Evolutionary conservation across 306 rosid species (phyloP).

Genomic region (Quercus robur): DNA sequence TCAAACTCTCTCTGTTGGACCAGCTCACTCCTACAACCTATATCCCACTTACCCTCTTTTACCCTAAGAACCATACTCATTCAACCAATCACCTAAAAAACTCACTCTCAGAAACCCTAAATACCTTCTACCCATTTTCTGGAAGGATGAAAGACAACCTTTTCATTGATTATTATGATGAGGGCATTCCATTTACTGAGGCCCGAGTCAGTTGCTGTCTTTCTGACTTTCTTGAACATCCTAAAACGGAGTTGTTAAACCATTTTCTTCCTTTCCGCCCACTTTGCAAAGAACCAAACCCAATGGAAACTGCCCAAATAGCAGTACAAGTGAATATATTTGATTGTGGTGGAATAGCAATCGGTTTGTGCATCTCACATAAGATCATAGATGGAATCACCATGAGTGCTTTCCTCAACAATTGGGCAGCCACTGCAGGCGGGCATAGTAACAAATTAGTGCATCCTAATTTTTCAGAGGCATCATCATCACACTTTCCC

Average conservation of each 20-base stretch:
- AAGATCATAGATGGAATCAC: constrained; percentile 41
- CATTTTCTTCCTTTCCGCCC: constrained; percentile 41
- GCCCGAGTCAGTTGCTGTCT: constrained; percentile 36
- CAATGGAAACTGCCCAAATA: constrained; percentile 21
- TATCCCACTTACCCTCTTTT: no score
- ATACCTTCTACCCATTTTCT: no score
- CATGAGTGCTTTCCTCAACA: constrained; percentile 21
- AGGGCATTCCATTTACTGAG: constrained; percentile 45
- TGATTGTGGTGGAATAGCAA: constrained; percentile 51
- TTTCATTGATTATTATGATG: constrained; percentile 39
- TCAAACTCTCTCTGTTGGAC: no score
- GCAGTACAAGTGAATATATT: constrained; percentile 45
- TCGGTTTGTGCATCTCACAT: constrained; percentile 45
- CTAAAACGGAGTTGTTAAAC: constrained; percentile 22
- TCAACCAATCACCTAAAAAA: no score
- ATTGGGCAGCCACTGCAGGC: constrained; percentile 35
- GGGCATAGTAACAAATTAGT: constrained; percentile 13
- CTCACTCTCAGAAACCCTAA: no score
- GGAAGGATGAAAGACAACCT: constrained; percentile 3
- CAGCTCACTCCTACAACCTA: no score
- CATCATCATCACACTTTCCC: constrained; percentile 26
- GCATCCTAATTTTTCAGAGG: constrained; percentile 31
- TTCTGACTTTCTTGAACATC: constrained; percentile 40
- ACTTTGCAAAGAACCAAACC: constrained; percentile 10
- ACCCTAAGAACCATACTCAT: no score